Percentiles rank a stretch among this genome's conserved stretches.
phyloP scores from a whole-genome alignment of 164 flowering plant genomes.

The Sextonia rubra region DNA sequence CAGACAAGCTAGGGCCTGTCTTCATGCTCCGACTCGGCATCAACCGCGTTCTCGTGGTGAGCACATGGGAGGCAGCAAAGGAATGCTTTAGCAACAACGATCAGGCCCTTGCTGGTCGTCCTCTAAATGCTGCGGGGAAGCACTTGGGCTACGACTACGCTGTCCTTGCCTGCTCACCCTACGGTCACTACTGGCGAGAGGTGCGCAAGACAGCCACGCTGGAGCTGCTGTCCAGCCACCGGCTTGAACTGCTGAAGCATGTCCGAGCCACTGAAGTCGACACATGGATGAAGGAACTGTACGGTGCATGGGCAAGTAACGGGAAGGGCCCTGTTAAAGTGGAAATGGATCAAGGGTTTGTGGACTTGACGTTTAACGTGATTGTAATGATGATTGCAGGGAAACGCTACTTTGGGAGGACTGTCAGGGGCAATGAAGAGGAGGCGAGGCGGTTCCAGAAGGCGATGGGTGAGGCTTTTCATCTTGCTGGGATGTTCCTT shows the following conservation, averaged over 20 bases:
- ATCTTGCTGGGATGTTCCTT: constrained; percentile 10
- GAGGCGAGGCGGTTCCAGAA: constrained; percentile 8
- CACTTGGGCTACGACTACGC: constrained; percentile 18
- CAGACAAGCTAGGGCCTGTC: constrained; percentile 19
- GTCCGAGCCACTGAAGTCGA: constrained; percentile 11
- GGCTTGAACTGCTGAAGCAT: constrained; percentile 15
- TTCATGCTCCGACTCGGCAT: constrained; percentile 15
- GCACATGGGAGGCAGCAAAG: constrained; percentile 11
- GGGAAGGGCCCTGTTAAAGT: constrained; percentile 5
- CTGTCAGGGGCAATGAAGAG: not conserved
- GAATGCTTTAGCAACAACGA: constrained; percentile 21
- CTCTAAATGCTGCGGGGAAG: not conserved
- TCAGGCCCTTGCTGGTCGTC: constrained; percentile 2
- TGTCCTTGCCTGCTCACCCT: constrained; percentile 18
- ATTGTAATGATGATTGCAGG: constrained; percentile 18
- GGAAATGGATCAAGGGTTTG: constrained; percentile 17
- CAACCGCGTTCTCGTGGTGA: constrained; percentile 9
- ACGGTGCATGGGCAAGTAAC: constrained; percentile 5
- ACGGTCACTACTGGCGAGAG: constrained; percentile 27
- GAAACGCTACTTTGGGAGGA: constrained; percentile 10
- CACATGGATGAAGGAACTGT: constrained; percentile 5
- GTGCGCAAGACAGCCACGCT: constrained; percentile 15
- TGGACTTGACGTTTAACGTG: constrained; percentile 12
- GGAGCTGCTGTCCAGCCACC: constrained; percentile 21
- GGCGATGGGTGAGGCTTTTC: constrained; percentile 1